Evolutionary conservation across 441 rosid species (phyloP), one percentile per base, ranked within the genome.

Genomic region (Gossypium trilobum): DNA sequence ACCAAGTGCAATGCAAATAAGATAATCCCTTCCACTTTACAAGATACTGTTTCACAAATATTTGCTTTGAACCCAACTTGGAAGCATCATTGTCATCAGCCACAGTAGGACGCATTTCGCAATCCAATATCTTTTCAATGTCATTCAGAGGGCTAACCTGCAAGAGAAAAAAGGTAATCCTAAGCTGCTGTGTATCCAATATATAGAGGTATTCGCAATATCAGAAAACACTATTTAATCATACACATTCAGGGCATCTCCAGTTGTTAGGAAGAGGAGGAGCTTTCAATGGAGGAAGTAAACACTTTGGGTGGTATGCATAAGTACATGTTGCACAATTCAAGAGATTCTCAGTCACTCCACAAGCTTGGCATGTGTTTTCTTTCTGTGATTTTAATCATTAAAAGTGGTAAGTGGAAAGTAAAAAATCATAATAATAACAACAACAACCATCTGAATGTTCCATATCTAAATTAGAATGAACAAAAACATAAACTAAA

Each of bases 171-270:
- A 75, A 8, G 42, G 4, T 44, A 69, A 56, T 55, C 58, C 78
- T 81, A 76, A 78, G 75, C 48, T 20, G 70, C 62, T 50, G 66
- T 36, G 42, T 11, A 48, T 50, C 65, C 72, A 73, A 67, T 50
- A 62, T 64, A 66, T 48, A 61, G 31, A 46, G 72, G 57, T 17
- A 73, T 62, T 39, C 25, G 36, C 6, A 23, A 46, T 64, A 67
- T 46, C 46, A 58, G 36, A 46, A 42, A 16, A 14, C 13, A 42
- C 55, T 48, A 29, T 39, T 39, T 77, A 80, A 79, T 55, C 97
- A 73, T 88, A 95, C 99, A 75, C 99, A 95, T 93, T 95, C 99
- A 73, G 98, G 99, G 79, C 99, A 95, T 77, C 91, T 93, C 99
- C 99, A 95, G 74, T 83, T 85, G 75, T 78, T 82, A 54, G 92